Evolutionary conservation across 2,329 filamentous ascomycete species (phyloP).

Genomic region (Penicillium aurantiogriseum): DNA sequence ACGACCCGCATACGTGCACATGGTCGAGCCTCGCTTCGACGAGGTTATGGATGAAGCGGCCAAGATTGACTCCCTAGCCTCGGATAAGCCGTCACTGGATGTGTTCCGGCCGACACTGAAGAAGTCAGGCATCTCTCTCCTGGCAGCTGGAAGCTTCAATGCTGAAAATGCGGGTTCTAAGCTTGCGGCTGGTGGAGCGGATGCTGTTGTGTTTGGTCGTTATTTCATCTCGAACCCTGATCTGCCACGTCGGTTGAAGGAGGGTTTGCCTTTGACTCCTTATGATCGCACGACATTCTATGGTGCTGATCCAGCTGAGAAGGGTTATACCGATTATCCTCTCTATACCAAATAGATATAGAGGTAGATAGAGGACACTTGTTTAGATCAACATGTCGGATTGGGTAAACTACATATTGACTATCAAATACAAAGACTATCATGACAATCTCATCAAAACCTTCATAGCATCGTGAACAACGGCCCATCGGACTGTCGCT

Average conservation of each 20-base stretch:
- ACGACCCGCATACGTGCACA: constrained; percentile 48
- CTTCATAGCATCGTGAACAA: constrained; percentile 61
- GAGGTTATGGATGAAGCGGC: constrained; percentile 47
- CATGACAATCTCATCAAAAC: constrained; percentile 44
- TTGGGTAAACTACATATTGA: neutral
- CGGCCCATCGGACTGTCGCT: constrained; percentile 60
- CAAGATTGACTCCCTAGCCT: constrained; percentile 42
- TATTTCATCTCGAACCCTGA: constrained; percentile 48
- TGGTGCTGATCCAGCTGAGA: constrained; percentile 27
- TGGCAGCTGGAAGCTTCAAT: constrained; percentile 32
- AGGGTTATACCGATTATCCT: constrained; percentile 43
- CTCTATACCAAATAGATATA: constrained; percentile 26
- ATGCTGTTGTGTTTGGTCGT: constrained; percentile 39
- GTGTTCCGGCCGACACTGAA: constrained; percentile 45
- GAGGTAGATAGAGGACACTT: neutral
- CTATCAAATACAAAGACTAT: constrained; percentile 3
- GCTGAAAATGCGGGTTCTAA: constrained; percentile 22
- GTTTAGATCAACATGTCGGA: neutral
- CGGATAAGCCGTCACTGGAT: constrained; percentile 34
- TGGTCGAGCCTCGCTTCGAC: constrained; percentile 51
- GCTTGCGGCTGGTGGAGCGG: constrained; percentile 18
- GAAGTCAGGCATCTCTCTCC: constrained; percentile 40
- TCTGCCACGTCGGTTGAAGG: constrained; percentile 38
- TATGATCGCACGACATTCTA: constrained; percentile 48
- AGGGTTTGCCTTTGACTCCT: constrained; percentile 35